These are phyloP conservation scores for Pelargonium nanum DNA, from an alignment of 345 rosid genomes.

Conservation along the genomic window DNA sequence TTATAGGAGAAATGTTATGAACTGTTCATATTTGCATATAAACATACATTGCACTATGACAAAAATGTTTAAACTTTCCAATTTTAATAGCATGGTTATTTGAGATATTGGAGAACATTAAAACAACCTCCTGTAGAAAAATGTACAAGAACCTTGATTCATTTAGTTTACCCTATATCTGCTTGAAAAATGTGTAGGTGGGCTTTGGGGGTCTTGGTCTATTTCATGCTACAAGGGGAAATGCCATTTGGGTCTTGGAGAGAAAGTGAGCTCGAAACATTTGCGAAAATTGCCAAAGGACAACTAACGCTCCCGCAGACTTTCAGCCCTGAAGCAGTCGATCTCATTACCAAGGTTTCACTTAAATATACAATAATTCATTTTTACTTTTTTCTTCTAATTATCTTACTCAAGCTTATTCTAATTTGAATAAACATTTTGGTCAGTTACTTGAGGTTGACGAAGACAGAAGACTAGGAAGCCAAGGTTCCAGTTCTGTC, in stretches of 20 bases:
- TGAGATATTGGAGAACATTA: background rate
- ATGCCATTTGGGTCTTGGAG: constrained; percentile 88
- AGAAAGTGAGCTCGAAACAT: constrained; percentile 62
- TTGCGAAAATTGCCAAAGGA: constrained; percentile 71
- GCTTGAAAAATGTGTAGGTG: constrained; percentile 41
- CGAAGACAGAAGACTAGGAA: constrained; percentile 58
- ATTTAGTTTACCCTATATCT: too few species aligned
- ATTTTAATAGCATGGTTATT: too few species aligned
- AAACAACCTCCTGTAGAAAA: background rate
- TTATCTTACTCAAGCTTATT: background rate
- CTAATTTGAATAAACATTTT: constrained; percentile 1
- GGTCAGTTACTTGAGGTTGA: constrained; percentile 69
- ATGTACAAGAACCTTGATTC: background rate
- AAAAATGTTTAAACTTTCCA: background rate
- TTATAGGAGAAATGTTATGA: too few species aligned
- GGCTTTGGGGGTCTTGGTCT: constrained; percentile 82
- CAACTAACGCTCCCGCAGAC: constrained; percentile 47
- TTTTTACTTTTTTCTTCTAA: background rate
- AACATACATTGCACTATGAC: background rate
- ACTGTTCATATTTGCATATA: background rate
- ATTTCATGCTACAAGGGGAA: constrained; percentile 69
- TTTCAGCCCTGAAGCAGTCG: constrained; percentile 51
- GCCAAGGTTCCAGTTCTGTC: constrained; percentile 44
- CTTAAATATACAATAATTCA: background rate
- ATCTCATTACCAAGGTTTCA: constrained; percentile 68